phyloP scores from a whole-genome alignment of 1,284 basidiomycete genomes.

The Malassezia yamatoensis region DNA sequence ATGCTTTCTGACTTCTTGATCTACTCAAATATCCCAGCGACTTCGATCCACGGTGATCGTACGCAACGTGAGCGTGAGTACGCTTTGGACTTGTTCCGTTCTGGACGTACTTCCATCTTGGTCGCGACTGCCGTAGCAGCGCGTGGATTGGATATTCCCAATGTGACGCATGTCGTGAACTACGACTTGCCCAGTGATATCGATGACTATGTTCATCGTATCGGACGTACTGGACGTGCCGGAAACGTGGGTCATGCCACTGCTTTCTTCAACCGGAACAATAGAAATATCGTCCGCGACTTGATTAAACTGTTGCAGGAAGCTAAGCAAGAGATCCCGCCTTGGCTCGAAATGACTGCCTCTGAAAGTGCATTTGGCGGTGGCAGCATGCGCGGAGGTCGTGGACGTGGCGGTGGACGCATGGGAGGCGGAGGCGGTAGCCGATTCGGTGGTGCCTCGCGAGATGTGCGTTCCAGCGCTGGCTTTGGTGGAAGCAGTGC shows the following conservation, averaged over 20 bases:
- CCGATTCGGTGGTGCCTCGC: constrained; percentile 26
- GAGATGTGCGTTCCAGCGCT: constrained; percentile 42
- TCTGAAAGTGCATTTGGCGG: constrained; percentile 65
- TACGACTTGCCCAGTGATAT: constrained; percentile 98
- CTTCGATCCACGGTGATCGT: constrained; percentile 95
- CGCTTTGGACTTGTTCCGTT: constrained; percentile 89
- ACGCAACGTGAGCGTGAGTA: constrained; percentile 94
- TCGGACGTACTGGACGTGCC: constrained; percentile 94
- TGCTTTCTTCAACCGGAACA: constrained; percentile 52
- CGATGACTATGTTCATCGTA: constrained; percentile 56
- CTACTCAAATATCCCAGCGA: constrained; percentile 68
- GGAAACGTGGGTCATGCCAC: constrained; percentile 92
- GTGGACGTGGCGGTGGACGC: constrained; percentile 52
- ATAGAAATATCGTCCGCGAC: constrained; percentile 69
- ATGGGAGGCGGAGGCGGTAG: constrained; percentile 25
- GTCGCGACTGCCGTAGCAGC: constrained; percentile 97
- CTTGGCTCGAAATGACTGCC: constrained; percentile 80
- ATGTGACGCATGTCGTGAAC: constrained; percentile 96
- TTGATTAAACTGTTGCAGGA: constrained; percentile 85
- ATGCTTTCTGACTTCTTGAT: constrained; percentile 94
- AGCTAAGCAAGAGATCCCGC: constrained; percentile 88
- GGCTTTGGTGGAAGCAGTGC: constrained; percentile 25
- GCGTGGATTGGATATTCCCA: constrained; percentile 97
- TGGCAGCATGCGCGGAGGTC: constrained; percentile 53
- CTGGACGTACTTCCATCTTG: constrained; percentile 85